These are phyloP conservation scores for Zymoseptoria brevis DNA, from an alignment of 2,329 filamentous ascomycete genomes.

Conservation along the genomic window DNA sequence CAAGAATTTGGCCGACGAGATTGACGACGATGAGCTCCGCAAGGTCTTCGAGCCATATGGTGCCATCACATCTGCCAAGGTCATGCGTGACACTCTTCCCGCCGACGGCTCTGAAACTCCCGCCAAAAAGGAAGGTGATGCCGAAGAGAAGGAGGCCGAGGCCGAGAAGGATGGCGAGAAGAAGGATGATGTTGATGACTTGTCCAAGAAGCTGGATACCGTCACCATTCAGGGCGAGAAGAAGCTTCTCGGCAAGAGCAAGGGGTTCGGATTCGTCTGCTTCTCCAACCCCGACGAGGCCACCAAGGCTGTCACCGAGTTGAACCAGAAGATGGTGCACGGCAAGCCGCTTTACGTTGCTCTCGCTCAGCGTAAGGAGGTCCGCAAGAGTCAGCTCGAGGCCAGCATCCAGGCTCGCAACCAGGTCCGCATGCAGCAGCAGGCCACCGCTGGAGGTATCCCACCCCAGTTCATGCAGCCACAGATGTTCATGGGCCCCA, in stretches of 20 bases:
- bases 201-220: constrained; percentile 45
- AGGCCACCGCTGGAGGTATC: constrained; percentile 74
- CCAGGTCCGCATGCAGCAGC: constrained; percentile 96
- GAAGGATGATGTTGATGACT: constrained; percentile 43
- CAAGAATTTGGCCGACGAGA: constrained; percentile 95
- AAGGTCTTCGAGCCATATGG: constrained; percentile 87
- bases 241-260: constrained; percentile 85
- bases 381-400: constrained; percentile 97
- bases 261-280: constrained; percentile 99
- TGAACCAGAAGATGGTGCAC: constrained; percentile 99
- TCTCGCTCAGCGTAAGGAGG: constrained; percentile 97
- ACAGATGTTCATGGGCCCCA: constrained; percentile 81
- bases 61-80: constrained; percentile 96
- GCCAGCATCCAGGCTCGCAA: constrained; percentile 98
- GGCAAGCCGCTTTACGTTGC: constrained; percentile 96
- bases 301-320: constrained; percentile 97
- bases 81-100: constrained; percentile 77
- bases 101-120: constrained; percentile 38
- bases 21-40: constrained; percentile 96
- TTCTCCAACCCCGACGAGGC: constrained; percentile 99
- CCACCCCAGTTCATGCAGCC: constrained; percentile 69
- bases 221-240: constrained; percentile 51
- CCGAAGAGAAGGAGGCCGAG: constrained; percentile 46
- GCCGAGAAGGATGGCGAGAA: constrained; percentile 53
- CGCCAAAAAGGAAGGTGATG: constrained; percentile 35